Base-by-base conservation (phyloP, 345 rosid species). In the Arabis alpina region DNA sequence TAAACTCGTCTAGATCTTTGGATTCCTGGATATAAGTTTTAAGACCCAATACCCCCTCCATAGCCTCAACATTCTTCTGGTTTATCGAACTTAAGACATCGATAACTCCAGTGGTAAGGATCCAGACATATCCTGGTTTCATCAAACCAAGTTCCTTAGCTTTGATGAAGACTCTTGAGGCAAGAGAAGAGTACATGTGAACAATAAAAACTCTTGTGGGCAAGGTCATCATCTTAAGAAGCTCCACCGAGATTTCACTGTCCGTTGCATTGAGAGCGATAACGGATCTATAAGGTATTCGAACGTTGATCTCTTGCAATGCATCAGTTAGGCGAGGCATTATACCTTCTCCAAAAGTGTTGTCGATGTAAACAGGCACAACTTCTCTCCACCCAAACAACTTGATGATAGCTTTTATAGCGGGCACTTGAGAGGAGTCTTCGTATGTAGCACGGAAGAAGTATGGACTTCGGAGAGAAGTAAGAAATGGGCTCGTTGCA, bases 131-230 rank as follows among this genome's bases (percentile, higher is more conserved):
- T 4, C 87, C 87, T 8, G 63, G 65, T 19, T 32, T 49, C 86
- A 87, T 79, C 82, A 87, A 74, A 5, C 88, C 85, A 51, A 79
- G 36, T 47, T 80, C 75, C 6, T 79, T 80, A 0, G 90, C 91
- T 62, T 74, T 82, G 11, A 58, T 25, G 15, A 85, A 85, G 66
- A 81, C 0, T 51, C 81, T 45, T 41, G 83, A 14, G 36, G 83
- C 87, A 16, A 82, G 81, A 53, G 30, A 0, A 0, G 72, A n/a
- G 25, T 4, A 14, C 84, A 65, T 68, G 47, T 86, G 93, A 12
- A 88, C 81, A 1, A 84, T 54, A 32, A 88, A 88, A 0, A 88
- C 93, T 72, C 88, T 72, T 0, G 88, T 86, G 10, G 74, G 80
- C 84, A 68, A 77, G 4, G 65, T 74, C 85, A 77, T 82, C 70